Evolutionary conservation across 164 flowering plant species (phyloP).

Genomic region (Akebia trifoliata): DNA sequence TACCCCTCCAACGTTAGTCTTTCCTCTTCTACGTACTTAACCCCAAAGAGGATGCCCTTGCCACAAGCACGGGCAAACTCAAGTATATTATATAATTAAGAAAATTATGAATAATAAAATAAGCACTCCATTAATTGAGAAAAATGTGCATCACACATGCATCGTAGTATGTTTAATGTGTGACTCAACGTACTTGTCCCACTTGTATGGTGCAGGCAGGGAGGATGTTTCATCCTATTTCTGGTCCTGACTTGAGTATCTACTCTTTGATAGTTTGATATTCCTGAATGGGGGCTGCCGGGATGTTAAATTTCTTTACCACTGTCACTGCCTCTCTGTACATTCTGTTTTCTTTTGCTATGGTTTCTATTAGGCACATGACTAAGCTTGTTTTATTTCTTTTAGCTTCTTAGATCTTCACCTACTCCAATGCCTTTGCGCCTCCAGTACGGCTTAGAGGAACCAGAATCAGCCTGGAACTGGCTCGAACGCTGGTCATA

Average conservation of each 20-base stretch:
- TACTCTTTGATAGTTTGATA: not conserved
- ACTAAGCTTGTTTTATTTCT: slow-evolving; percentile 15
- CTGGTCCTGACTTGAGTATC: not conserved
- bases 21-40: too few relatives aligned
- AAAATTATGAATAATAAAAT: too few relatives aligned
- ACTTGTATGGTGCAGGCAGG: not conserved
- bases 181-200: not conserved
- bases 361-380: not conserved
- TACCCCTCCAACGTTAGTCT: too few relatives aligned
- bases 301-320: not conserved
- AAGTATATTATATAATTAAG: too few relatives aligned
- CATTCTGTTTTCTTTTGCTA: not conserved
- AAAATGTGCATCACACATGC: too few relatives aligned
- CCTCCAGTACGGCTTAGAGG: slow-evolving; percentile 48
- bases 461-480: slow-evolving; percentile 60
- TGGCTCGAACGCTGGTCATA: slow-evolving; percentile 91
- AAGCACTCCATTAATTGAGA: too few relatives aligned
- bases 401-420: slow-evolving; percentile 63
- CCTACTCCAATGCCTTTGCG: slow-evolving; percentile 52
- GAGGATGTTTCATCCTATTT: not conserved
- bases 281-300: not conserved
- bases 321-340: not conserved
- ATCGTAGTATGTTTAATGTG: not conserved
- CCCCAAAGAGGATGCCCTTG: too few relatives aligned
- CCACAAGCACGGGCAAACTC: too few relatives aligned